A percentile compares a stretch with the other conserved stretches of the same genome.
Conservation (phyloP, 108 stramenopile genomes). For the Discostella stelligeroides region DNA sequence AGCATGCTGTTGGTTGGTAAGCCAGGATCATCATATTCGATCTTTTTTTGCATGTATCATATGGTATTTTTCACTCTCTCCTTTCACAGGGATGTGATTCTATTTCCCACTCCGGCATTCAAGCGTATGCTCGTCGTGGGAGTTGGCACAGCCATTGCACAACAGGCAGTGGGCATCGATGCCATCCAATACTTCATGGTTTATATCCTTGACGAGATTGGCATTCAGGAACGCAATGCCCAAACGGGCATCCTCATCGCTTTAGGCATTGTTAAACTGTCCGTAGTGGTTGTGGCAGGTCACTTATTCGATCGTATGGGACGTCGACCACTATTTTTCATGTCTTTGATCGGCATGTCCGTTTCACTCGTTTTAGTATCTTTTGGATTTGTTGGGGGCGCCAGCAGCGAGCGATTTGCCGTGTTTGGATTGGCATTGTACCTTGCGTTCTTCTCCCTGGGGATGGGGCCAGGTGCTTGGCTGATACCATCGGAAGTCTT, state of each 20-base stretch:
- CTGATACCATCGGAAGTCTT: constrained; percentile 88
- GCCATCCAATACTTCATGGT: constrained; percentile 87
- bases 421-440: constrained; percentile 64
- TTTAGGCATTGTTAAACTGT: constrained; percentile 70
- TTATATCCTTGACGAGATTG: constrained; percentile 67
- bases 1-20: constrained; percentile 76
- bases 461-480: constrained; percentile 72
- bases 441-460: constrained; percentile 81
- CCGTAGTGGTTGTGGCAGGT: constrained; percentile 64
- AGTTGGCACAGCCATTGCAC: constrained; percentile 75
- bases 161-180: constrained; percentile 88
- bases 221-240: constrained; percentile 51
- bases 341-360: constrained; percentile 59
- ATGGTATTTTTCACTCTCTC: neutral
- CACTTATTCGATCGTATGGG: constrained; percentile 73
- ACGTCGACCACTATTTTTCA: constrained; percentile 69
- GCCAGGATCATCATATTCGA: too few relatives aligned
- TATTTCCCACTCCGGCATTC: constrained; percentile 81
- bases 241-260: constrained; percentile 61
- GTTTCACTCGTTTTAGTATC: constrained; percentile 46
- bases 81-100: constrained; percentile 48
- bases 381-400: constrained; percentile 27
- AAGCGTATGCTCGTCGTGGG: constrained; percentile 85
- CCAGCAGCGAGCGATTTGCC: constrained; percentile 35
- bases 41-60: too few relatives aligned